These are phyloP conservation scores for Salix brachista DNA, from an alignment of 345 rosid species.

Conservation along the genomic window DNA sequence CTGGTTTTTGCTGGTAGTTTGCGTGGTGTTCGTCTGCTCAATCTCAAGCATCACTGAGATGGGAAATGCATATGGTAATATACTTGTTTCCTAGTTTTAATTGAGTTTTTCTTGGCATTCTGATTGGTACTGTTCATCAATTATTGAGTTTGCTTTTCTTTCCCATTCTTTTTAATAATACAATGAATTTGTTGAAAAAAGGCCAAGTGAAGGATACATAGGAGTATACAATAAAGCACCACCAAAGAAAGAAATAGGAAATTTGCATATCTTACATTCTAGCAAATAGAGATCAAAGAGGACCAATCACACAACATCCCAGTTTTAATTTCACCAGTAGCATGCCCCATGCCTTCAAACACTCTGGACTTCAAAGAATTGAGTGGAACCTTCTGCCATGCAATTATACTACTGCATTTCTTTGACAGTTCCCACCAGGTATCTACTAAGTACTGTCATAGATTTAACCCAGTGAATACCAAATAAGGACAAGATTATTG, in stretches of 20 bases:
- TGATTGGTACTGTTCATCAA: background rate
- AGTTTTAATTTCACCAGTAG: background rate
- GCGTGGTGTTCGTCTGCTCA: conserved; percentile 73
- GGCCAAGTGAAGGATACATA: background rate
- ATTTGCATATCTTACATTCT: background rate
- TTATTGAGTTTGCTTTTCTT: background rate
- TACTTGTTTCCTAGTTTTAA: conserved; percentile 17
- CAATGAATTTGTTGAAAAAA: background rate
- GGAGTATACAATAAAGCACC: background rate
- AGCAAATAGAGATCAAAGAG: background rate
- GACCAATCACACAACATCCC: background rate
- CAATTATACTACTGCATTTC: background rate
- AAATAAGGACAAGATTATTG: background rate
- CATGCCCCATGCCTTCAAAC: background rate
- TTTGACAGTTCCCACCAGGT: background rate
- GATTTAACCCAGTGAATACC: background rate
- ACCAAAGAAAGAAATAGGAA: background rate
- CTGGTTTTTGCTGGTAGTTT: conserved; percentile 92
- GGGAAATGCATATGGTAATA: conserved; percentile 98
- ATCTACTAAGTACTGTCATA: background rate
- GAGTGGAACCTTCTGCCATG: background rate
- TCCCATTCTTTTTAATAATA: background rate
- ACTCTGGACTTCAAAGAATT: background rate
- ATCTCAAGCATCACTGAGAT: conserved; percentile 80
- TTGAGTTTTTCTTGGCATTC: background rate